These are phyloP conservation scores for Kregervanrija delftensis DNA, from an alignment of 805 yeast species.

Conservation along the genomic window DNA sequence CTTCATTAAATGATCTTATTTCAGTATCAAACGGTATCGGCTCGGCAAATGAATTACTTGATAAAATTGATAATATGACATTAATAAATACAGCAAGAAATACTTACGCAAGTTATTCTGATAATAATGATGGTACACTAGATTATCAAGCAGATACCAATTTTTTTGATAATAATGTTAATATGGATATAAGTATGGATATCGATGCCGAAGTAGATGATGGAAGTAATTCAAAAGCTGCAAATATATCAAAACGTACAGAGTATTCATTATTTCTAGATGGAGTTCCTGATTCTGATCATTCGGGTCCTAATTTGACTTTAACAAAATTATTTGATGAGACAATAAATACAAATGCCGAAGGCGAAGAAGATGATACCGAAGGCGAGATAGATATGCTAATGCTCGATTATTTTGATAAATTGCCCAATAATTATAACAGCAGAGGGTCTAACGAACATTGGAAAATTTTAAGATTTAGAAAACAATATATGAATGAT, in stretches of 20 bases:
- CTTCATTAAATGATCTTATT: constrained; percentile 2
- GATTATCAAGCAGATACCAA: background rate
- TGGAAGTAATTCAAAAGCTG: constrained; percentile 3
- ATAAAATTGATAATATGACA: constrained; percentile 14
- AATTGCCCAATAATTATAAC: constrained; percentile 47
- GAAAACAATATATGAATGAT: background rate
- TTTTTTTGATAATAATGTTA: constrained; percentile 1
- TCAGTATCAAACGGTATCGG: background rate
- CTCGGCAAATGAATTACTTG: constrained; percentile 14
- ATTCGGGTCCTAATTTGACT: constrained; percentile 26
- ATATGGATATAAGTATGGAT: constrained; percentile 17
- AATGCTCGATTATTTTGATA: constrained; percentile 71
- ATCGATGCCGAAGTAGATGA: constrained; percentile 18
- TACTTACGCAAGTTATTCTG: too few species aligned
- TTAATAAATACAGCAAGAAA: too few species aligned
- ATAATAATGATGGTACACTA: background rate
- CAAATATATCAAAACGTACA: constrained; percentile 16
- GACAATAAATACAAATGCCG: constrained; percentile 14
- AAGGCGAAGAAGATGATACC: constrained; percentile 13
- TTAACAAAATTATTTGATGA: constrained; percentile 29
- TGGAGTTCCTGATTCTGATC: constrained; percentile 22
- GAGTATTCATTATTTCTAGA: constrained; percentile 27
- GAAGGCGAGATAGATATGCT: constrained; percentile 34
- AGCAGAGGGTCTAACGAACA: constrained; percentile 88
- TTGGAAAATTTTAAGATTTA: constrained; percentile 65